phyloP scores from a whole-genome alignment of 352 stramenopile genomes.

The Halophytophthora polymorphica region DNA sequence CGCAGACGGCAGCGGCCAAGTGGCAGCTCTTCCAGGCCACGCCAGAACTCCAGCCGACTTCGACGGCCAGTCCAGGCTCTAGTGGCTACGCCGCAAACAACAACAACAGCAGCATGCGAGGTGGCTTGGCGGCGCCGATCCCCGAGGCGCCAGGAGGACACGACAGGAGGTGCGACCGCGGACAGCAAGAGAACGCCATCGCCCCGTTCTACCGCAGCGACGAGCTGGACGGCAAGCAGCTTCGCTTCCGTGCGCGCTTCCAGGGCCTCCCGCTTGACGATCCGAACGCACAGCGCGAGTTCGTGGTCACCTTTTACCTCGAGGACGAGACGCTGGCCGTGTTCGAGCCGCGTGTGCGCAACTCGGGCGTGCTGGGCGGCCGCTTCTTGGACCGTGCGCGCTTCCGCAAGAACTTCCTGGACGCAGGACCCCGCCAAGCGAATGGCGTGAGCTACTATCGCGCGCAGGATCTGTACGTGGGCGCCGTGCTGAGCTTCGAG shows the following conservation, averaged over 20 bases:
- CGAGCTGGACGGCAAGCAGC: slow-evolving; percentile 56
- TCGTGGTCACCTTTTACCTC: slow-evolving; percentile 80
- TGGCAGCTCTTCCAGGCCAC: slow-evolving; percentile 56
- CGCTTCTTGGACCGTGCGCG: slow-evolving; percentile 75
- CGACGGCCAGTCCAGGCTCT: slow-evolving; percentile 16
- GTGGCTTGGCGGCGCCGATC: slow-evolving; percentile 23
- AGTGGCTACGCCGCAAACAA: slow-evolving; percentile 28
- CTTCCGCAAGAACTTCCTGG: slow-evolving; percentile 45
- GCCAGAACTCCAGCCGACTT: background rate
- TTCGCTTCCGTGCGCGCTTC: slow-evolving; percentile 74
- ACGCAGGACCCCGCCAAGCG: background rate
- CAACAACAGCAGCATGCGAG: slow-evolving; percentile 31
- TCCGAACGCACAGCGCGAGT: slow-evolving; percentile 49
- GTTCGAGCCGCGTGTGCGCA: slow-evolving; percentile 66
- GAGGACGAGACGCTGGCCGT: slow-evolving; percentile 77
- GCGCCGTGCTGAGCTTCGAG: slow-evolving; percentile 62
- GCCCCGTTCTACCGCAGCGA: slow-evolving; percentile 35
- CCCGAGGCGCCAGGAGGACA: slow-evolving; percentile 9
- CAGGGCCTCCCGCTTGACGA: slow-evolving; percentile 30
- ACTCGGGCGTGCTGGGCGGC: slow-evolving; percentile 61
- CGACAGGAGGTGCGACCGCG: background rate
- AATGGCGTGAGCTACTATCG: slow-evolving; percentile 27
- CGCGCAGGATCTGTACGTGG: slow-evolving; percentile 68
- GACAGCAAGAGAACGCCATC: background rate
- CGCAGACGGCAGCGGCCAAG: slow-evolving; percentile 23